Evolutionary conservation across 164 flowering plant genomes (phyloP).

Genomic region (Umbilicus rupestris): DNA sequence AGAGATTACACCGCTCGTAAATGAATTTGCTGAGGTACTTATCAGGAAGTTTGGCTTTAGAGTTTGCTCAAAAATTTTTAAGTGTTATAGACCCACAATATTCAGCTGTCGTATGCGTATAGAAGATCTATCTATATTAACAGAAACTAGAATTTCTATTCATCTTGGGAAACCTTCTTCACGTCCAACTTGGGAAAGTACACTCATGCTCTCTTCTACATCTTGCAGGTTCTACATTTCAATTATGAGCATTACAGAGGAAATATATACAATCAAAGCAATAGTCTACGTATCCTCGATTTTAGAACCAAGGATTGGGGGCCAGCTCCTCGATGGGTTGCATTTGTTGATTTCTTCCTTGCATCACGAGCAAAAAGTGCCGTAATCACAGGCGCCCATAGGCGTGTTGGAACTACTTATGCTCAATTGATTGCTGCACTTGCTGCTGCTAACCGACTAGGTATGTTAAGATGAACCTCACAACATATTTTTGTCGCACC

Average conservation of each 20-base stretch:
- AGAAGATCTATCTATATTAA: neutral
- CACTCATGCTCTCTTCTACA: neutral
- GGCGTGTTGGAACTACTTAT: constrained; percentile 95
- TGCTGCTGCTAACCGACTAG: constrained; percentile 66
- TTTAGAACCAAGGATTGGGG: constrained; percentile 96
- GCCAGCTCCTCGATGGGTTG: constrained; percentile 99
- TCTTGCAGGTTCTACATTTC: constrained; percentile 70
- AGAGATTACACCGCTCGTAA: constrained; percentile 33
- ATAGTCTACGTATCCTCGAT: constrained; percentile 19
- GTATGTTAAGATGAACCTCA: constrained; percentile 21
- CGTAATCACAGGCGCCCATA: constrained; percentile 79
- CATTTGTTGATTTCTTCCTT: constrained; percentile 94
- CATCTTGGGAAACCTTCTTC: neutral
- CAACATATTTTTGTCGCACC: neutral
- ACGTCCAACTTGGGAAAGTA: neutral
- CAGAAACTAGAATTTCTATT: neutral
- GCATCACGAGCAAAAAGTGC: constrained; percentile 86
- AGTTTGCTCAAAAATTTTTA: neutral
- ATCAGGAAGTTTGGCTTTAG: neutral
- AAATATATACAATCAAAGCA: constrained; percentile 31
- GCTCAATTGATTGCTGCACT: constrained; percentile 91
- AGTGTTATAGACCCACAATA: neutral
- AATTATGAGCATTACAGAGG: constrained; percentile 57
- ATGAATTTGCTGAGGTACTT: constrained; percentile 75
- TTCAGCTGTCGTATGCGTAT: neutral